phyloP scores from a whole-genome alignment of 2,329 filamentous ascomycete genomes.

The Fusarium coicis region DNA sequence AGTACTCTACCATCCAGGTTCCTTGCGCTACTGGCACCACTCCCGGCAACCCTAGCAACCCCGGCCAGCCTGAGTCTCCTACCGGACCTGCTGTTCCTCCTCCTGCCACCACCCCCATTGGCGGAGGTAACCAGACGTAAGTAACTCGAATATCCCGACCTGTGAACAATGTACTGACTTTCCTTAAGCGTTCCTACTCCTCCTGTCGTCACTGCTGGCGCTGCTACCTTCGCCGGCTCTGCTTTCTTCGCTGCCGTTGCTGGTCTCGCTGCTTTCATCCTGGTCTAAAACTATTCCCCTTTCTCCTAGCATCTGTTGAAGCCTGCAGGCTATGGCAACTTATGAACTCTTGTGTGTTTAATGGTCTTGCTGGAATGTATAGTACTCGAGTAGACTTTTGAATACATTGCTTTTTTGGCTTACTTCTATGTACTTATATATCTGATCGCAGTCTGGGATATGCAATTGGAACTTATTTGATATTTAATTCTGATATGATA shows the following conservation, averaged over 20 bases:
- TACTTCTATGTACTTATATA: constrained; percentile 50
- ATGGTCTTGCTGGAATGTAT: constrained; percentile 51
- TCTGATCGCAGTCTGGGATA: constrained; percentile 56
- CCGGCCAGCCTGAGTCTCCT: constrained; percentile 15
- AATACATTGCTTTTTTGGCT: constrained; percentile 48
- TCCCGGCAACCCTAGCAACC: constrained; percentile 12
- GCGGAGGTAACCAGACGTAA: constrained; percentile 49
- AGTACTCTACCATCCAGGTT: constrained; percentile 57
- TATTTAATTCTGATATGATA: constrained; percentile 1
- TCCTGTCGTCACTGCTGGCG: constrained; percentile 61
- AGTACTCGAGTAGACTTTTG: constrained; percentile 51
- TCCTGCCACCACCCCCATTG: constrained; percentile 40
- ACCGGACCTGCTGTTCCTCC: constrained; percentile 42
- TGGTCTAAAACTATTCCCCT: constrained; percentile 62
- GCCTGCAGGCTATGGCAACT: constrained; percentile 55
- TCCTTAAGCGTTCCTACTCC: constrained; percentile 32
- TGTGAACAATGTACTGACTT: constrained; percentile 32
- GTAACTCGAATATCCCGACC: constrained; percentile 12
- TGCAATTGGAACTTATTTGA: constrained; percentile 10
- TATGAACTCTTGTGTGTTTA: constrained; percentile 48
- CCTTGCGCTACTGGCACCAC: constrained; percentile 38
- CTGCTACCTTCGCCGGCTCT: constrained; percentile 64
- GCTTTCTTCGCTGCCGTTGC: constrained; percentile 64
- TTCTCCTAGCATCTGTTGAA: constrained; percentile 50
- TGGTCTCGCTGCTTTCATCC: constrained; percentile 64